Conservation (phyloP, 2,329 filamentous ascomycete species). For the Neonectria magnoliae region DNA sequence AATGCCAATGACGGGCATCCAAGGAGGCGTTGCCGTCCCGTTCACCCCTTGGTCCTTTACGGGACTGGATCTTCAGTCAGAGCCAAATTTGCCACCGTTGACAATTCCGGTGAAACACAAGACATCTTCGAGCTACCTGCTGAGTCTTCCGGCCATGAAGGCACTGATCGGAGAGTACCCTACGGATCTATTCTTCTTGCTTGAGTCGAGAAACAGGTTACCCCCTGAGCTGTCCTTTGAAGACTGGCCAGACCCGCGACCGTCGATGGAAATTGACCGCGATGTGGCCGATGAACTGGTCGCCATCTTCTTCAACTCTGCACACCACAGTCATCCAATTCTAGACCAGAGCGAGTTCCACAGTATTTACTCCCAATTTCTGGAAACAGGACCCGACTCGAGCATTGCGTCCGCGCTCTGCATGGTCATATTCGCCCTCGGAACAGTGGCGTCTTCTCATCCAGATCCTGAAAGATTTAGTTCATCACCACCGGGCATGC, state of each 20-base stretch:
- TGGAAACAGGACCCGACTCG: conserved; percentile 33
- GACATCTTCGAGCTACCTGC: conserved; percentile 44
- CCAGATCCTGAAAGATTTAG: conserved; percentile 29
- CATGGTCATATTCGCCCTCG: conserved; percentile 45
- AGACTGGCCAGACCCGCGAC: conserved; percentile 7
- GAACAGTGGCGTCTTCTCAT: conserved; percentile 34
- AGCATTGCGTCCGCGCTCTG: conserved; percentile 44
- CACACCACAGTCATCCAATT: conserved; percentile 42
- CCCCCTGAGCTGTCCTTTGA: conserved; percentile 38
- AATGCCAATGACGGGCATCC: conserved; percentile 13
- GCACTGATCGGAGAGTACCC: conserved; percentile 45
- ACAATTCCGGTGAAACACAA: conserved; percentile 44
- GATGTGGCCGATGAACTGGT: conserved; percentile 39
- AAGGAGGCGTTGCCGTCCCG: conserved; percentile 4
- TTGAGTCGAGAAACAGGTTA: conserved; percentile 40
- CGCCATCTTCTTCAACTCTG: conserved; percentile 39
- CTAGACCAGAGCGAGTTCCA: conserved; percentile 42
- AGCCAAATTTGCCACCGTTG: conserved; percentile 35
- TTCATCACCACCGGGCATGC: conserved; percentile 42
- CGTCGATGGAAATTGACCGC: conserved; percentile 13
- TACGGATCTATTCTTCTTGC: conserved; percentile 40
- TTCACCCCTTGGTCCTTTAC: conserved; percentile 14
- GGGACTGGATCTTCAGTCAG: conserved; percentile 10
- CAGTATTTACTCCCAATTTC: conserved; percentile 34
- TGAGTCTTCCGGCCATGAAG: conserved; percentile 42